phyloP scores from a whole-genome alignment of 2,329 filamentous ascomycete species.

The Trichoderma sp. region DNA sequence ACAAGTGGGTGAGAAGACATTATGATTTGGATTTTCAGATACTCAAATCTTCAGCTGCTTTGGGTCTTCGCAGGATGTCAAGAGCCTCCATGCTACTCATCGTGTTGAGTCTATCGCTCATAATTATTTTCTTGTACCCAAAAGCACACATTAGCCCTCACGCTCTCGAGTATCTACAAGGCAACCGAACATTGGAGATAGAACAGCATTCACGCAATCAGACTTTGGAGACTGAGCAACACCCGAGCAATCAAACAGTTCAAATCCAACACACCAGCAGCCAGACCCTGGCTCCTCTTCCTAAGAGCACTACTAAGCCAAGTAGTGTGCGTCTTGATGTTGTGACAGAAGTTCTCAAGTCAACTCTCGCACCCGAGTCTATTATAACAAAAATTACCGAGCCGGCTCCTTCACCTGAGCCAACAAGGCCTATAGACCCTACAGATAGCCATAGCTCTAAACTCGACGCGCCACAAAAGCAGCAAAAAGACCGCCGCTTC shows the following conservation, averaged over 20 bases:
- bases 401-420: background rate
- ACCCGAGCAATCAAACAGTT: background rate
- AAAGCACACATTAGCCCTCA: background rate
- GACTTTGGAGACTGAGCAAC: background rate
- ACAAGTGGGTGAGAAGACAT: background rate
- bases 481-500: constrained; percentile 26
- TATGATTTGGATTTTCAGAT: background rate
- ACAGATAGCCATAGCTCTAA: background rate
- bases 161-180: background rate
- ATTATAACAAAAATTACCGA: background rate
- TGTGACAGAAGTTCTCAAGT: background rate
- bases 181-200: too few relatives aligned
- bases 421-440: background rate
- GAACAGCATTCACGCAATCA: background rate
- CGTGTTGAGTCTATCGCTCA: background rate
- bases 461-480: background rate
- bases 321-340: background rate
- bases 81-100: background rate
- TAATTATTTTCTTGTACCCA: background rate
- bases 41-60: background rate
- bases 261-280: background rate
- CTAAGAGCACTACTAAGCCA: background rate
- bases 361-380: background rate
- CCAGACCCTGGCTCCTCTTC: background rate
- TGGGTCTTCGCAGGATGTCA: background rate